Evolutionary conservation across 2,329 filamentous ascomycete species (phyloP).

Genomic region (Calcarisporium arbuscula): DNA sequence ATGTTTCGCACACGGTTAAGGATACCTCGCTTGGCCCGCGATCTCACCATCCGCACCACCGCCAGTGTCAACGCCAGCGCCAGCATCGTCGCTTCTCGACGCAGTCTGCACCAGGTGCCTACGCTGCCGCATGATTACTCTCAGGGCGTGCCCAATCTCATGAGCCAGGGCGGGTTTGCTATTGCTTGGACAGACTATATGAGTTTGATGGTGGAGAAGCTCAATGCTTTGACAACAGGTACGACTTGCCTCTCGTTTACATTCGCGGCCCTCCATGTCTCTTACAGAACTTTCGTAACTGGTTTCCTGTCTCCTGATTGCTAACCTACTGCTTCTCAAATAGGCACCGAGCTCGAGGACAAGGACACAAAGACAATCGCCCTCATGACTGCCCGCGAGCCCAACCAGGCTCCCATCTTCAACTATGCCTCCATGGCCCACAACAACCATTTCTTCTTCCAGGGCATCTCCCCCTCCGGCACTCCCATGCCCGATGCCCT

Average conservation of each 20-base stretch:
- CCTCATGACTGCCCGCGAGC: constrained; percentile 71
- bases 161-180: constrained; percentile 63
- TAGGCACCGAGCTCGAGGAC: constrained; percentile 60
- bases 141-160: constrained; percentile 59
- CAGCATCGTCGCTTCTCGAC: no score
- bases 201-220: constrained; percentile 61
- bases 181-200: constrained; percentile 84
- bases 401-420: constrained; percentile 72
- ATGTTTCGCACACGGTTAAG: constrained; percentile 51
- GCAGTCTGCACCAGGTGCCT: constrained; percentile 43
- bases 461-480: constrained; percentile 38
- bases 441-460: constrained; percentile 85
- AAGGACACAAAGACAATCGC: constrained; percentile 60
- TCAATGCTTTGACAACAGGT: constrained; percentile 72
- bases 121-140: constrained; percentile 38
- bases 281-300: no score
- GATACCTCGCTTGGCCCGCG: constrained; percentile 37
- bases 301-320: neutral
- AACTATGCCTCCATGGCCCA: constrained; percentile 95
- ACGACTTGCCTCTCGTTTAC: no score
- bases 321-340: constrained; percentile 10
- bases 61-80: constrained; percentile 30
- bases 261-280: no score
- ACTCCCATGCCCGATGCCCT: constrained; percentile 51
- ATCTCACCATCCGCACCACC: constrained; percentile 27